Conservation (phyloP, 1,284 basidiomycete species). For the Trichosporon sp. region DNA sequence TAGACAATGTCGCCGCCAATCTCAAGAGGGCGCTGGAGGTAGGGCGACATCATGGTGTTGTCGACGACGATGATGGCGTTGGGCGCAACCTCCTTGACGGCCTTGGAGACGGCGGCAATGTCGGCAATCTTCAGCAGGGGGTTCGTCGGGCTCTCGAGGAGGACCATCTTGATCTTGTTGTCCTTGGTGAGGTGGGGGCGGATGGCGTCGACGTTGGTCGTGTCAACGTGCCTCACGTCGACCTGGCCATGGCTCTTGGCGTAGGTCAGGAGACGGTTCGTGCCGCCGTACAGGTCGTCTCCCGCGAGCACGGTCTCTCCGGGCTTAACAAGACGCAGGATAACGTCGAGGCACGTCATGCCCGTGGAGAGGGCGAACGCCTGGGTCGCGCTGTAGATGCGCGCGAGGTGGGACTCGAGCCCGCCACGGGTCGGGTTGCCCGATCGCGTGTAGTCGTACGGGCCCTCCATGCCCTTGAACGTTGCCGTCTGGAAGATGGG, state of each 20-base stretch:
- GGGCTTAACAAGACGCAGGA: constrained; percentile 89
- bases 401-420: constrained; percentile 91
- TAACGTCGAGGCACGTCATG: constrained; percentile 97
- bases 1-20: constrained; percentile 97
- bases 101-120: constrained; percentile 73
- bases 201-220: constrained; percentile 66
- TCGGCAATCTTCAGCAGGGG: constrained; percentile 95
- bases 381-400: constrained; percentile 85
- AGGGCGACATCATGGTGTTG: constrained; percentile 99
- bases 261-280: constrained; percentile 92
- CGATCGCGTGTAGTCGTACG: constrained; percentile 89
- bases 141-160: constrained; percentile 97
- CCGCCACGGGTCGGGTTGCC: constrained; percentile 97
- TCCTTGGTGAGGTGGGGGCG: constrained; percentile 67
- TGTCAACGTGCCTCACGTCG: constrained; percentile 90
- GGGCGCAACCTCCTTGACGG: constrained; percentile 78
- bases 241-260: constrained; percentile 85
- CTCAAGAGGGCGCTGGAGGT: constrained; percentile 92
- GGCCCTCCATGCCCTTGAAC: constrained; percentile 89
- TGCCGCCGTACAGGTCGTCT: constrained; percentile 97
- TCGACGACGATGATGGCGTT: constrained; percentile 88
- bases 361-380: constrained; percentile 92
- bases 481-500: constrained; percentile 98
- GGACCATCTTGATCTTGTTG: constrained; percentile 76
- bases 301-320: constrained; percentile 94